Evolutionary conservation across 1,284 basidiomycete genomes (phyloP), one percentile per base, ranked within the genome.

Genomic region (Ganoderma resinaceum): DNA sequence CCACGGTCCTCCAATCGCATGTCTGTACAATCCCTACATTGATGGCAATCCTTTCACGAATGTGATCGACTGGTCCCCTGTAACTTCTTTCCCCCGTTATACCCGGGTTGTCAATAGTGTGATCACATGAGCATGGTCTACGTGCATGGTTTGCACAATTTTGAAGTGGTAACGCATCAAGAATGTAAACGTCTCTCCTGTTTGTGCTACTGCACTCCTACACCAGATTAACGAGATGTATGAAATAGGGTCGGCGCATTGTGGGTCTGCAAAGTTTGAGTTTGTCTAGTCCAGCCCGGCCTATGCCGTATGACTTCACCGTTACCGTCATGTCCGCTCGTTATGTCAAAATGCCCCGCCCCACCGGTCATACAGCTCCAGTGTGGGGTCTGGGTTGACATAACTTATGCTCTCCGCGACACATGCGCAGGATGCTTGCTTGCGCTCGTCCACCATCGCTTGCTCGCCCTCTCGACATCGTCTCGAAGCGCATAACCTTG

Each of bases 11-110:
- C 65, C 72, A 70, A 71, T 70, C 64, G 73, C 74, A 73, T 69
- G 68, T 76, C 67, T 76, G 71, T 75, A 72, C 72, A 73, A 69
- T 63, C 66, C 40, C 62, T 66, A 53, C 65, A 70, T 70, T 53
- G 66, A 70, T 66, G 69, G 68, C 71, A 66, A 68, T 66, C 60
- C 60, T 69, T 66, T 31, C n/a, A 42, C 40, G 67, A 62, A 62
- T 62, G 46, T 46, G 63, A 46, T 43, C 23, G 20, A 31, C 26
- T 38, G 35, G 37, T 42, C 58, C 8, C 14, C 23, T 26, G 23
- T n/a, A 60, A 42, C 18, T 31, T 18, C 6, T 8, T 20, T 43
- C 16, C 52, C 52, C 33, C 52, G 52, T 8, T 33, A 33, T 20
- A 26, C 35, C 31, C 23, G 31, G 33, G 33, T 20, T 9, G 20